Evolutionary conservation across 2,329 filamentous ascomycete genomes (phyloP).

Genomic region (Lachnellula arida): DNA sequence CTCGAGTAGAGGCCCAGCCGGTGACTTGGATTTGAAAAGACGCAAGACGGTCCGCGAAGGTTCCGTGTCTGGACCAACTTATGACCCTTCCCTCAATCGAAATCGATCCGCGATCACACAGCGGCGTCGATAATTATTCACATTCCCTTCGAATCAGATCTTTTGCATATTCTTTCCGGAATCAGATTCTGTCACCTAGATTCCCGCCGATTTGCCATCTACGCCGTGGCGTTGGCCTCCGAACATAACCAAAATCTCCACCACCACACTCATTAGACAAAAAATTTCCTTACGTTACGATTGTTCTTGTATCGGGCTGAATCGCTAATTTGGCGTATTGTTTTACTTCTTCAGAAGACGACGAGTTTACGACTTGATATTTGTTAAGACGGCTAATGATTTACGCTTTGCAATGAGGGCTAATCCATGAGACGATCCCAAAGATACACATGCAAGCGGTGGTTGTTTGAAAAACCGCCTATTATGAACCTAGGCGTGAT

Average conservation of each 20-base stretch:
- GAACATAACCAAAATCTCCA: slow-evolving; percentile 28
- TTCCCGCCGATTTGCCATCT: slow-evolving; percentile 14
- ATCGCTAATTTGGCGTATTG: slow-evolving; percentile 34
- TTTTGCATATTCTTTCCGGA: slow-evolving; percentile 26
- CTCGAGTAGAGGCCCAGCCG: slow-evolving; percentile 47
- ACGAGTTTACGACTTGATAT: slow-evolving; percentile 38
- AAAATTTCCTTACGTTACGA: slow-evolving; percentile 29
- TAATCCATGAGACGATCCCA: slow-evolving; percentile 26
- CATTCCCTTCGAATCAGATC: slow-evolving; percentile 9
- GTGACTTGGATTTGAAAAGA: slow-evolving; percentile 66
- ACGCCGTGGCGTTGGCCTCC: slow-evolving; percentile 19
- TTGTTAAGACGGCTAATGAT: slow-evolving; percentile 39
- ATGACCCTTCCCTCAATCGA: slow-evolving; percentile 45
- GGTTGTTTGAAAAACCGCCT: slow-evolving; percentile 22
- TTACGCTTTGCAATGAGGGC: slow-evolving; percentile 39
- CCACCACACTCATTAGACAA: slow-evolving; percentile 26
- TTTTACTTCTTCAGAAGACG: slow-evolving; percentile 35
- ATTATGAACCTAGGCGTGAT: slow-evolving; percentile 29
- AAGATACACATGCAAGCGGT: slow-evolving; percentile 29
- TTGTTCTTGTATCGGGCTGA: slow-evolving; percentile 38
- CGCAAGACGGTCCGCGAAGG: slow-evolving; percentile 71
- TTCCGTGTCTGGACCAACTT: slow-evolving; percentile 45
- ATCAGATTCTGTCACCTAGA: slow-evolving; percentile 8
- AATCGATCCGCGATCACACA: slow-evolving; percentile 42
- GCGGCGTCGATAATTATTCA: slow-evolving; percentile 27